phyloP scores from a whole-genome alignment of 2,329 filamentous ascomycete genomes.

The Arthroderma sp. region DNA sequence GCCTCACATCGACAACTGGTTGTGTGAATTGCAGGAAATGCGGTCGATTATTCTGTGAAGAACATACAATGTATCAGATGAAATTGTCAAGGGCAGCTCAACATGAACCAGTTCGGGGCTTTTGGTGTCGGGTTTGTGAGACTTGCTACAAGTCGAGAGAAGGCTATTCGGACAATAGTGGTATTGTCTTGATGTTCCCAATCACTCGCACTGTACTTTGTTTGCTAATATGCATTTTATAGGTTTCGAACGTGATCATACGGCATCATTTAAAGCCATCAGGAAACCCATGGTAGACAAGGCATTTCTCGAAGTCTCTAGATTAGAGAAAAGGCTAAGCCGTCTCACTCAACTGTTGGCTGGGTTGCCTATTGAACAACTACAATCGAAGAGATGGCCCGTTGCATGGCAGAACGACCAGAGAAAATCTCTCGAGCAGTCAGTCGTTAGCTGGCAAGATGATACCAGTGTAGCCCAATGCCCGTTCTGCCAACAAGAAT shows the following conservation, averaged over 20 bases:
- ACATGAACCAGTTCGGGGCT: conserved; percentile 77
- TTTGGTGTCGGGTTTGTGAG: conserved; percentile 93
- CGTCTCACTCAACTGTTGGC: conserved; percentile 76
- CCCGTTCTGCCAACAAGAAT: conserved; percentile 92
- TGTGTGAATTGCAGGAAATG: conserved; percentile 90
- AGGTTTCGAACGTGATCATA: conserved; percentile 58
- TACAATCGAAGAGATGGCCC: conserved; percentile 37
- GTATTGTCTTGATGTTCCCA: conserved; percentile 14
- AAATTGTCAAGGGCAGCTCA: conserved; percentile 79
- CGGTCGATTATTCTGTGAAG: conserved; percentile 86
- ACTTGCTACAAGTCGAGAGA: conserved; percentile 97
- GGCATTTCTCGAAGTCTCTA: conserved; percentile 71
- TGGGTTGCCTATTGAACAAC: conserved; percentile 56
- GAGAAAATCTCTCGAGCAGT: conserved; percentile 74
- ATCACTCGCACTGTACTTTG: not conserved
- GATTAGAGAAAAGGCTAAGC: conserved; percentile 81
- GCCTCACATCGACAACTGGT: conserved; percentile 64
- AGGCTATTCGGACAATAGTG: conserved; percentile 83
- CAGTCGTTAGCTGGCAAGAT: conserved; percentile 89
- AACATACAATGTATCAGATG: conserved; percentile 99
- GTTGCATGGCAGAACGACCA: conserved; percentile 58
- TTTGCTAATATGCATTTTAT: conserved; percentile 8
- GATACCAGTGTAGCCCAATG: conserved; percentile 68
- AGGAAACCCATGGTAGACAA: conserved; percentile 69
- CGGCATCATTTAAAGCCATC: conserved; percentile 53